A percentile compares a stretch with the other conserved stretches of the same genome.
Evolutionary conservation across 306 rosid genomes (phyloP).

Genomic region (Luffa aegyptiaca): DNA sequence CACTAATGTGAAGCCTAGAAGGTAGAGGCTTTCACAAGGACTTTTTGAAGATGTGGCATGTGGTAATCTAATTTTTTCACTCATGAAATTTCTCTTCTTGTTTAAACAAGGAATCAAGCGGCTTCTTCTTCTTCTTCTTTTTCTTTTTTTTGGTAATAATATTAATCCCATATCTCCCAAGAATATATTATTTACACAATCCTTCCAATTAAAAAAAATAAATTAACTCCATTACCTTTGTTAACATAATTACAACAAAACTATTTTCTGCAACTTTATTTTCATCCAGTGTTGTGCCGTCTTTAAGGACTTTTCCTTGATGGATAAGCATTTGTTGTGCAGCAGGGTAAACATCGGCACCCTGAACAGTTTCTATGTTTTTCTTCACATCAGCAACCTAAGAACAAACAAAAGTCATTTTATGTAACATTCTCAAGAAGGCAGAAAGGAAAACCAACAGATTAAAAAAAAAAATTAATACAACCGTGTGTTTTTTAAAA

Average conservation of each 20-base stretch:
- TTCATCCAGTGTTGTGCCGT: slow-evolving; percentile 63
- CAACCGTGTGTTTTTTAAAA: neutral
- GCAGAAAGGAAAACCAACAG: neutral
- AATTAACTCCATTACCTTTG: slow-evolving; percentile 44
- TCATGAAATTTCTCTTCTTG: neutral
- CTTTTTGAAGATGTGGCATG: neutral
- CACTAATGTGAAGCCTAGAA: neutral
- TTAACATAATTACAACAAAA: slow-evolving; percentile 84
- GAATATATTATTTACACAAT: neutral
- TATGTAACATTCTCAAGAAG: neutral
- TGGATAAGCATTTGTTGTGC: slow-evolving; percentile 87
- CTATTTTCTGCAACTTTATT: slow-evolving; percentile 77
- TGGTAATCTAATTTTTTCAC: neutral
- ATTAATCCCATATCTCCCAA: neutral
- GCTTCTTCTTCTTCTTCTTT: neutral
- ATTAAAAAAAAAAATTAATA: neutral
- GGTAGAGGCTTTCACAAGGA: neutral
- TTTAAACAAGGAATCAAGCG: neutral
- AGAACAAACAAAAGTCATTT: neutral
- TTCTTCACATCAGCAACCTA: slow-evolving; percentile 89
- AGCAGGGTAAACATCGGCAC: slow-evolving; percentile 74
- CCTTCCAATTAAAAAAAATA: neutral
- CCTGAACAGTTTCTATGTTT: slow-evolving; percentile 62
- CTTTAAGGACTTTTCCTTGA: slow-evolving; percentile 90
- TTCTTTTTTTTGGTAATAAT: neutral